Evolutionary conservation across 768 basidiomycete species (phyloP).

Genomic region (Xerocomellus amylosporus): DNA sequence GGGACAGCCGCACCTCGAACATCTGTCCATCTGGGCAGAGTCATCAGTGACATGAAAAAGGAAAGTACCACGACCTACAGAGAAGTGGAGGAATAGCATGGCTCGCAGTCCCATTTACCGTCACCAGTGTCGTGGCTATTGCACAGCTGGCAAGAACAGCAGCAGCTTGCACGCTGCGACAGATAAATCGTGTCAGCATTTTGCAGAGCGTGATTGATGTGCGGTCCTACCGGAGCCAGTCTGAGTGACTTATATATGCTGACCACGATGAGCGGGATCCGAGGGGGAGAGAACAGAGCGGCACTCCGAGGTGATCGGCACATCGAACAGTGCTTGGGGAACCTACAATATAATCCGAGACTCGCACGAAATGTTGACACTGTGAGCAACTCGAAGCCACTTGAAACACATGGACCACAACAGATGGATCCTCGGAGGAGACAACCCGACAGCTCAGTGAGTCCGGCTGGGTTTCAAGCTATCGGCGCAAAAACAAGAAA

Average conservation of each 20-base stretch:
- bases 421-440: too few species aligned
- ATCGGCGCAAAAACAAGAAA: too few species aligned
- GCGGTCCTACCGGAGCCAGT: background rate
- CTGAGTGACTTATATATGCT: constrained; percentile 6
- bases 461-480: too few species aligned
- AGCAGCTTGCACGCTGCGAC: background rate
- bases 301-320: background rate
- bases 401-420: background rate
- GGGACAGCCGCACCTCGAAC: constrained; percentile 47
- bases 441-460: too few species aligned
- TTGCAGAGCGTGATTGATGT: background rate
- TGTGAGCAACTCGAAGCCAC: background rate
- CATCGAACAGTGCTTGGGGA: background rate
- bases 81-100: constrained; percentile 52
- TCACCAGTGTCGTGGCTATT: constrained; percentile 33
- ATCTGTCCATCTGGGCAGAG: constrained; percentile 49
- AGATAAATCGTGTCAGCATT: constrained; percentile 14
- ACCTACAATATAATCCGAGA: background rate
- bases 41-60: background rate
- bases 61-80: constrained; percentile 37
- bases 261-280: background rate
- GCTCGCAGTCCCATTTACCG: constrained; percentile 44
- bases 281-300: background rate
- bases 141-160: constrained; percentile 1
- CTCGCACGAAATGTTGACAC: background rate